These are phyloP conservation scores for Candida schatavii DNA, from an alignment of 805 yeast species.

Conservation along the genomic window DNA sequence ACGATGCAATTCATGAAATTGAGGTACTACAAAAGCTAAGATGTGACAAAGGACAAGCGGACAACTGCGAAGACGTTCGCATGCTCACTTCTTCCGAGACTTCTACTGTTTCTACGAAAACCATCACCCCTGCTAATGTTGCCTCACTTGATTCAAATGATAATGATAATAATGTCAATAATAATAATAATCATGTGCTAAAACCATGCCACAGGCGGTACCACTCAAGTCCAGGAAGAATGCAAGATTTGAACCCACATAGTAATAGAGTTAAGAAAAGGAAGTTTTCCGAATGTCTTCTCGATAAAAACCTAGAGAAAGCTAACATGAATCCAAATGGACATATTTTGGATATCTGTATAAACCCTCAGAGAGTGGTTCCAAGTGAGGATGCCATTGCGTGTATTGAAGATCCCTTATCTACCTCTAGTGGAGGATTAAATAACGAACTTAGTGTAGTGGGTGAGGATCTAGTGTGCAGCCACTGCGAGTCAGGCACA, in stretches of 20 bases:
- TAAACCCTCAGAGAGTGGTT: slow-evolving; percentile 1
- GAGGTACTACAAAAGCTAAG: no score
- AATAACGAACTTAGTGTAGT: slow-evolving; percentile 15
- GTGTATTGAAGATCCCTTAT: not conserved
- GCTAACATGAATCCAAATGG: not conserved
- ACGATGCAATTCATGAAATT: no score
- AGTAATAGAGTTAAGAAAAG: not conserved
- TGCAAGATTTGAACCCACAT: not conserved
- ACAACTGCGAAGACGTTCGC: no score
- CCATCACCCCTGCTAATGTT: no score
- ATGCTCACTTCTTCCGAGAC: no score
- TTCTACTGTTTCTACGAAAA: no score
- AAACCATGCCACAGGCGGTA: not conserved
- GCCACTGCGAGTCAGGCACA: slow-evolving; percentile 68
- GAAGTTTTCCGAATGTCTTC: not conserved
- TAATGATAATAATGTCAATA: no score
- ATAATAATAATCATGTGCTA: no score
- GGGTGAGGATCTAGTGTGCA: slow-evolving; percentile 13
- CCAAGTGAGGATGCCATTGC: slow-evolving; percentile 3
- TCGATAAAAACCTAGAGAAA: not conserved
- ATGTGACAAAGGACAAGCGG: no score
- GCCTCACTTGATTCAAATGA: no score
- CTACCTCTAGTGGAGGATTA: slow-evolving; percentile 11
- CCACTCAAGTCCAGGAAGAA: not conserved
- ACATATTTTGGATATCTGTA: not conserved